Base-by-base conservation (phyloP, 2,329 filamentous ascomycete genomes). In the Fusarium udum region DNA sequence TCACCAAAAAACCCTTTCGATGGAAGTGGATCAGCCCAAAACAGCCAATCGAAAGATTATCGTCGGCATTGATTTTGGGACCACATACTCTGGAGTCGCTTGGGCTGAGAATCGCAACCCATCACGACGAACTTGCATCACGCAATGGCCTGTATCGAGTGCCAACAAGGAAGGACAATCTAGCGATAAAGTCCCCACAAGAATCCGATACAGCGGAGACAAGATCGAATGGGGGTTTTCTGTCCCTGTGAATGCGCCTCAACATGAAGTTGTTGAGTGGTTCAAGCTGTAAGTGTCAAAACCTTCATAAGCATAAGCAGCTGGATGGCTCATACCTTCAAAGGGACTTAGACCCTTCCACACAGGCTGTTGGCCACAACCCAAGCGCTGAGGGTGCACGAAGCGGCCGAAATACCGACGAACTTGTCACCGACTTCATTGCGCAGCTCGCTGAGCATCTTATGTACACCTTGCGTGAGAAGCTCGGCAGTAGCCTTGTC, bases 21-120 rank as follows among this genome's bases (percentile, higher is more conserved):
- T 84, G 82, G 81, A 83, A 22, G 82, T 83, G 40, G 80, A 82
- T 42, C 79, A 78, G 57, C 77, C 83, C 55, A 77, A 76, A 46
- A 78, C 78, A 34, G 75, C 71, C 32, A 80, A 82, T 31, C 81
- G 82, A 61, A 84, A 82, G 72, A 82, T 87, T 75, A 84, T 87
- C 39, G 81, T 87, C 59, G 85, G 84, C 28, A 84, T 88, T 64
- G 87, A 88, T 72, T 88, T 88, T 66, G 87, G 87, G 16, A 88
- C 87, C 22, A 89, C 86, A 0, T 88, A 85, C 72, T 87, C 86
- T 7, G 86, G 86, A 45, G 81, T 88, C 11, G 85, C 85, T 16
- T 88, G 85, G 84, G 84, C 83, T 28, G 81, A 85, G 69, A 84
- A 83, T 4, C 79, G 82, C 55, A 78, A 79, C 6, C 79, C 81